Evolutionary conservation across 345 rosid genomes (phyloP).

Genomic region (Eucalyptus pumila): DNA sequence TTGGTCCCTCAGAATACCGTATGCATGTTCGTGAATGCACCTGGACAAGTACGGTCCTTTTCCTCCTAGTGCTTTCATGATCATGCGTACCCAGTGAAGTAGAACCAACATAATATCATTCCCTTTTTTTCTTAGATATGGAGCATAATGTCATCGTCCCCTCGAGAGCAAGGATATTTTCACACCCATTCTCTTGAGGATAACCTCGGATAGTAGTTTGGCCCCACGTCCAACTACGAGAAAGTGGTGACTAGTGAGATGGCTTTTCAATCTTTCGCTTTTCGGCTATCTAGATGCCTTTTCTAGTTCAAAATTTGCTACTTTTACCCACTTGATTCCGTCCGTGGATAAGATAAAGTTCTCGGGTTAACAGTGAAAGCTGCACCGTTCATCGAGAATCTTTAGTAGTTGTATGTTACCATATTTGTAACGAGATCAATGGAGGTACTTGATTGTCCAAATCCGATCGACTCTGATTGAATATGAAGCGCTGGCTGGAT

Average conservation of each 20-base stretch:
- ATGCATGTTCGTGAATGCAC: not conserved
- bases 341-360: not conserved
- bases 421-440: not conserved
- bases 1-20: not conserved
- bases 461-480: not conserved
- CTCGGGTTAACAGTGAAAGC: not conserved
- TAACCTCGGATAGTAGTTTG: not conserved
- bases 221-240: not conserved
- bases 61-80: not conserved
- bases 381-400: not conserved
- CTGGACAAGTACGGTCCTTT: not conserved
- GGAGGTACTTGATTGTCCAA: not conserved
- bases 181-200: not conserved
- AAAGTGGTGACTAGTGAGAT: not conserved
- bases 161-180: not conserved
- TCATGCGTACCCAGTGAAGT: not conserved
- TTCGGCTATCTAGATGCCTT: not conserved
- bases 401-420: not conserved
- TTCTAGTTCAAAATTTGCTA: not conserved
- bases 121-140: not conserved
- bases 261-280: not conserved
- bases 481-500: not conserved
- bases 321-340: not conserved
- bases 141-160: not conserved
- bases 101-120: not conserved